Evolutionary conservation across 2,329 filamentous ascomycete species (phyloP).

Genomic region (Sarocladiaceae sp.): DNA sequence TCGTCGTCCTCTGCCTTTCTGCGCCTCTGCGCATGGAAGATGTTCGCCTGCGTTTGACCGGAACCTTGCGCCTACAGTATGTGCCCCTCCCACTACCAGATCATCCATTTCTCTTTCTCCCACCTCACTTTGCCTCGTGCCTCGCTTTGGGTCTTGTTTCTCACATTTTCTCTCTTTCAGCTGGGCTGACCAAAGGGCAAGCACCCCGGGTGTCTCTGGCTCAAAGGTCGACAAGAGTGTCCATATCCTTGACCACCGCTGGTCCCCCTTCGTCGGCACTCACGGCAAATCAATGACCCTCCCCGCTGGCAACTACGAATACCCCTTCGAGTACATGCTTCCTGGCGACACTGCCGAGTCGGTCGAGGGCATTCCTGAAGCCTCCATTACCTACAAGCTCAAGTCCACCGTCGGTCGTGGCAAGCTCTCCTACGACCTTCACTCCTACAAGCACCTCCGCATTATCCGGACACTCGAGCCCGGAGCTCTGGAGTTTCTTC

Average conservation of each 20-base stretch:
- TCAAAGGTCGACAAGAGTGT: slow-evolving; percentile 53
- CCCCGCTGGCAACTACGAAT: slow-evolving; percentile 73
- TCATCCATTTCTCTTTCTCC: slow-evolving; percentile 7
- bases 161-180: slow-evolving; percentile 2
- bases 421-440: slow-evolving; percentile 82
- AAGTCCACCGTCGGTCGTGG: slow-evolving; percentile 84
- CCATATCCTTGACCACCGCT: slow-evolving; percentile 62
- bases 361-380: slow-evolving; percentile 81
- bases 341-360: slow-evolving; percentile 73
- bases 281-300: slow-evolving; percentile 54
- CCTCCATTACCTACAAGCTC: slow-evolving; percentile 82
- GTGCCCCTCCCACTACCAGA: slow-evolving; percentile 26
- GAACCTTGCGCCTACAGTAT: slow-evolving; percentile 60
- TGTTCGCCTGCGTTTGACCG: slow-evolving; percentile 64
- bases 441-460: slow-evolving; percentile 70
- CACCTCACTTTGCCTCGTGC: slow-evolving; percentile 8
- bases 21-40: slow-evolving; percentile 65
- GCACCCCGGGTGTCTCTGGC: slow-evolving; percentile 51
- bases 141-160: background rate
- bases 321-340: slow-evolving; percentile 70
- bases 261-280: slow-evolving; percentile 56
- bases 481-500: slow-evolving; percentile 68
- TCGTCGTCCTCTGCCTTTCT: slow-evolving; percentile 66
- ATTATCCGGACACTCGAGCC: slow-evolving; percentile 73
- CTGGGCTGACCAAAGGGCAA: slow-evolving; percentile 22